Evolutionary conservation across 108 stramenopile species (phyloP).

Genomic region (Skeletonema grethae): DNA sequence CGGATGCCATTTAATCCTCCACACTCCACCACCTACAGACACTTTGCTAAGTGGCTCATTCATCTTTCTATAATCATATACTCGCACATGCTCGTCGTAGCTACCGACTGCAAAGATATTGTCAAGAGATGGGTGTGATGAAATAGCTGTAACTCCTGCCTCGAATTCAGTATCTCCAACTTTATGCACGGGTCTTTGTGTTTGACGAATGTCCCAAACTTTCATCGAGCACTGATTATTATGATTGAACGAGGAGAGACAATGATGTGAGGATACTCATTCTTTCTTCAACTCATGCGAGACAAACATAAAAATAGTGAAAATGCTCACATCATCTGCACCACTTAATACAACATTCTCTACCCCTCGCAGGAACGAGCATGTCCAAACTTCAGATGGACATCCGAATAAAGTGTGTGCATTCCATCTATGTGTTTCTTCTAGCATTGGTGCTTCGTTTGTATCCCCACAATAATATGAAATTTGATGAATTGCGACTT

Average conservation of each 20-base stretch:
- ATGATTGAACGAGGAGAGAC: neutral
- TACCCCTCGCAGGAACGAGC: conserved; percentile 45
- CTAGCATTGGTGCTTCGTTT: conserved; percentile 4
- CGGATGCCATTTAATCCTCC: conserved; percentile 91
- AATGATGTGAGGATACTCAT: neutral
- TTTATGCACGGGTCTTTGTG: conserved; percentile 37
- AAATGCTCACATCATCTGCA: conserved; percentile 49
- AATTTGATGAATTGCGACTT: conserved; percentile 58
- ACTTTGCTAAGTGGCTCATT: conserved; percentile 26
- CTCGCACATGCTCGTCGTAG: conserved; percentile 78
- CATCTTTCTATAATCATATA: conserved; percentile 68
- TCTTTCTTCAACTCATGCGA: conserved; percentile 58
- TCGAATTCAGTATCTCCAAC: conserved; percentile 56
- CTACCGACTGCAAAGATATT: conserved; percentile 74
- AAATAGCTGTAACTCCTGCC: conserved; percentile 83
- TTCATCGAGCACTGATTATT: conserved; percentile 46
- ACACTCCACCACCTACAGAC: conserved; percentile 77
- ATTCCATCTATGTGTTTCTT: conserved; percentile 55
- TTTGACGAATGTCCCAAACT: conserved; percentile 70
- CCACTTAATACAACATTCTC: conserved; percentile 48
- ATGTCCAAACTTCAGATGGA: conserved; percentile 87
- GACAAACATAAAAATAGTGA: conserved; percentile 5
- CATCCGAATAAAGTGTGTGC: conserved; percentile 80
- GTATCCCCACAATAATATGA: conserved; percentile 12
- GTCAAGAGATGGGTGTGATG: conserved; percentile 56